Evolutionary conservation across 208 protist genomes (phyloP).

Genomic region (Leishmania braziliensis): DNA sequence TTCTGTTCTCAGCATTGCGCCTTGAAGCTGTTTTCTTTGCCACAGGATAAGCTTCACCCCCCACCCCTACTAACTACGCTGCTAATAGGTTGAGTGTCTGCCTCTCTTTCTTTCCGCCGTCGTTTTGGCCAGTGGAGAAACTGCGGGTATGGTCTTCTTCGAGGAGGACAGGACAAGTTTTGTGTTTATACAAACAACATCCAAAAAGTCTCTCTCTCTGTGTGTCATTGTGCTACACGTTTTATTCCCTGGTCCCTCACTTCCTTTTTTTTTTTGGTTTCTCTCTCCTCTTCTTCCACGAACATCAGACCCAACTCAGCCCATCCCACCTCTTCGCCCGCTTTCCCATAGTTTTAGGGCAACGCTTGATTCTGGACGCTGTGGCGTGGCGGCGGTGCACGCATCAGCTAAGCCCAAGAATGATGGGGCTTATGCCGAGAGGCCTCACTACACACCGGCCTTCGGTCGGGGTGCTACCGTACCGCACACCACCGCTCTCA

Average conservation of each 20-base stretch:
- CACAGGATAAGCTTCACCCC: neutral
- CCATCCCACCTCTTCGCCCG: neutral
- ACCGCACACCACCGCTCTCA: conserved; percentile 26
- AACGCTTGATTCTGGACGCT: neutral
- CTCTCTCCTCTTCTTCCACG: neutral
- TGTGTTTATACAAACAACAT: neutral
- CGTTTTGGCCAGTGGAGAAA: neutral
- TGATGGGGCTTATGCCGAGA: neutral
- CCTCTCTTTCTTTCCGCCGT: neutral
- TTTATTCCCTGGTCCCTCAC: neutral
- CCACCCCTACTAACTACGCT: neutral
- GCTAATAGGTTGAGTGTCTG: neutral
- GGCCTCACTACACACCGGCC: neutral
- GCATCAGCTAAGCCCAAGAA: neutral
- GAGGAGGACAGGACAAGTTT: neutral
- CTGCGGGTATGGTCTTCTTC: neutral
- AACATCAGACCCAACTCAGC: neutral
- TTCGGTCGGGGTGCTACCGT: conserved; percentile 23
- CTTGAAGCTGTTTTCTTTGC: neutral
- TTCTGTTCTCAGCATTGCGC: neutral
- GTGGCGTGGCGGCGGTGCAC: neutral
- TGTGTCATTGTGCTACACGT: neutral
- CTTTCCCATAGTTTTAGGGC: neutral
- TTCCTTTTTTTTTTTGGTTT: neutral
- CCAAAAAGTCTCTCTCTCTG: neutral